Percentiles rank a stretch among this genome's conserved stretches.
Evolutionary conservation across 2,329 filamentous ascomycete genomes (phyloP).

Genomic region (Colletotrichum ledebouriae): DNA sequence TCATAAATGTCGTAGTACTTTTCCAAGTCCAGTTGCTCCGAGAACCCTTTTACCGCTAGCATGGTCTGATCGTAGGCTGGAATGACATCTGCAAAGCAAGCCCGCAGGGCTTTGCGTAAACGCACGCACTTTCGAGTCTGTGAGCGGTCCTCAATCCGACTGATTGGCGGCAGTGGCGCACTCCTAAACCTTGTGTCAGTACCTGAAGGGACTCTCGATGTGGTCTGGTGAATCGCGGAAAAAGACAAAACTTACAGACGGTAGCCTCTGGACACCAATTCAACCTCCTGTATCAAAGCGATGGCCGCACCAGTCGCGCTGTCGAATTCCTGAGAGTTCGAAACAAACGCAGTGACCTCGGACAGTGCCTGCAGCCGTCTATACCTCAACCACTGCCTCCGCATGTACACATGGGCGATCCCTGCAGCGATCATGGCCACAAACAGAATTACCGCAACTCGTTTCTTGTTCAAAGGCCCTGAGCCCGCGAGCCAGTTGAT

Average conservation of each 20-base stretch:
- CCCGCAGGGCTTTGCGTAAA: slow-evolving; percentile 81
- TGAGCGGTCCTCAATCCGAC: slow-evolving; percentile 85
- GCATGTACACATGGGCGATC: slow-evolving; percentile 78
- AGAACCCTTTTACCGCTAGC: slow-evolving; percentile 76
- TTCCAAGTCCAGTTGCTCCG: slow-evolving; percentile 85
- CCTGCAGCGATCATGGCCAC: slow-evolving; percentile 67
- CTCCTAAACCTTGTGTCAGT: slow-evolving; percentile 67
- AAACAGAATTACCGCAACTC: slow-evolving; percentile 61
- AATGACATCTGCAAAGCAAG: slow-evolving; percentile 77
- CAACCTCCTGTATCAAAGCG: slow-evolving; percentile 92
- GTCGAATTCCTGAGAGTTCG: slow-evolving; percentile 85
- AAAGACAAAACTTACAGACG: slow-evolving; percentile 71
- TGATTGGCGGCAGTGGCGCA: slow-evolving; percentile 91
- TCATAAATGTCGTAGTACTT: slow-evolving; percentile 95
- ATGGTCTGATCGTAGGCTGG: slow-evolving; percentile 80
- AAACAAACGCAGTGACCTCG: slow-evolving; percentile 76
- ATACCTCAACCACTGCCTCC: slow-evolving; percentile 85
- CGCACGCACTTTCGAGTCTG: slow-evolving; percentile 84
- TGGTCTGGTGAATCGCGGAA: neutral
- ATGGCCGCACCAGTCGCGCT: slow-evolving; percentile 81
- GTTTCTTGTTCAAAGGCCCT: slow-evolving; percentile 68
- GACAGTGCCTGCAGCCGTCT: slow-evolving; percentile 80
- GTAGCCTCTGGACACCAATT: slow-evolving; percentile 92
- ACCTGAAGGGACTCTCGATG: slow-evolving; percentile 3
- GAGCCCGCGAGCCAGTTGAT: slow-evolving; percentile 77